These are phyloP conservation scores for Lachancea dasiensis DNA, from an alignment of 805 yeast species.

Conservation along the genomic window DNA sequence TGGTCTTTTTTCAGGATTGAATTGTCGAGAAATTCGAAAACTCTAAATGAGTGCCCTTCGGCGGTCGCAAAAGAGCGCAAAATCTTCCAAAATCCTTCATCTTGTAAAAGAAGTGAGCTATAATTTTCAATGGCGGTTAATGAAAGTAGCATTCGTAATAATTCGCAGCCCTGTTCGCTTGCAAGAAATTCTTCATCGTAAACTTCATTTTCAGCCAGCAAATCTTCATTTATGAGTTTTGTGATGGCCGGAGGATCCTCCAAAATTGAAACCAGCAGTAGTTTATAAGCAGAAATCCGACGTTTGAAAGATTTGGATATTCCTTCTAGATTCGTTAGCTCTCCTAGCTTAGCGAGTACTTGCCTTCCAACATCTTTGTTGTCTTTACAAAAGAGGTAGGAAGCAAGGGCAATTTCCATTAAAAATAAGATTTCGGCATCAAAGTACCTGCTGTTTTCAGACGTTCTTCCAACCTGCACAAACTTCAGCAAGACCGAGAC, in stretches of 20 bases:
- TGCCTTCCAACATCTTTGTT: slow-evolving; percentile 28
- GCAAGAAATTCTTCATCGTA: slow-evolving; percentile 28
- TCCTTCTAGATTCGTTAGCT: slow-evolving; percentile 14
- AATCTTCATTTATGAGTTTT: slow-evolving; percentile 24
- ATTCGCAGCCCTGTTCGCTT: slow-evolving; percentile 42
- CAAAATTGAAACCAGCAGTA: slow-evolving; percentile 24
- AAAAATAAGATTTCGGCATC: slow-evolving; percentile 46
- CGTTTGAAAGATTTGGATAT: slow-evolving; percentile 26
- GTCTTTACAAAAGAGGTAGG: slow-evolving; percentile 26
- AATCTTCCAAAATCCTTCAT: slow-evolving; percentile 50
- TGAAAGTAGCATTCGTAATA: slow-evolving; percentile 40
- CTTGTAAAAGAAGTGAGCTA: slow-evolving; percentile 39
- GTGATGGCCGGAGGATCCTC: slow-evolving; percentile 23
- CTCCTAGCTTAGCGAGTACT: slow-evolving; percentile 18
- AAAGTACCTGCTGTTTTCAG: slow-evolving; percentile 35
- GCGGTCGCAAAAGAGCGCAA: slow-evolving; percentile 44
- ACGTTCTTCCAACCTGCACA: slow-evolving; percentile 32
- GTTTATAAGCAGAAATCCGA: slow-evolving; percentile 37
- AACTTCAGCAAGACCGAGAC: slow-evolving; percentile 33
- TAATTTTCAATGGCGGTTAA: slow-evolving; percentile 23
- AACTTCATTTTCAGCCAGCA: slow-evolving; percentile 30
- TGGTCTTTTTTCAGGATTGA: slow-evolving; percentile 31
- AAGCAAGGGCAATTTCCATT: slow-evolving; percentile 37
- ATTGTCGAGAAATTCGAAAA: slow-evolving; percentile 44
- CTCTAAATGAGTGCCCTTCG: slow-evolving; percentile 36